Conservation (phyloP, 2,329 filamentous ascomycete species). For the Calonectria montana region DNA sequence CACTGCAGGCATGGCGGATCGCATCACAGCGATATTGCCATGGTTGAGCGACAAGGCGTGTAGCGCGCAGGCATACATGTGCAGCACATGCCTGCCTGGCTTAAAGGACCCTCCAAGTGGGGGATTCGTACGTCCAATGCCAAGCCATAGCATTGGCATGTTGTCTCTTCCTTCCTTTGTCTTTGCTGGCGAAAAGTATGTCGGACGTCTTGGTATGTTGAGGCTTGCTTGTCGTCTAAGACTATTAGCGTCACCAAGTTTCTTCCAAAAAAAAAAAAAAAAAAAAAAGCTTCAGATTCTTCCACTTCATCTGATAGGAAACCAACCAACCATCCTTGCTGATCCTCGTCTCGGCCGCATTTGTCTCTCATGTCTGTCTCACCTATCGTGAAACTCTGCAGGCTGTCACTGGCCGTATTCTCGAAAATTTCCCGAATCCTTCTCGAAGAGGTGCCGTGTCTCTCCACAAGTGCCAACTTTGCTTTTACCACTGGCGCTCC, state of each 20-base stretch:
- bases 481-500: not conserved
- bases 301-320: not conserved
- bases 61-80: not conserved
- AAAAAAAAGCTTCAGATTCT: not conserved
- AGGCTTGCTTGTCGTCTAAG: slow-evolving; percentile 4
- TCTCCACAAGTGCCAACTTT: not conserved
- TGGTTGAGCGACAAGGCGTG: not conserved
- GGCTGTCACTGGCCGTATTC: not conserved
- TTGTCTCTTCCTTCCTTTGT: not conserved
- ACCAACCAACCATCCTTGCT: not conserved
- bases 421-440: slow-evolving; percentile 9
- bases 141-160: not conserved
- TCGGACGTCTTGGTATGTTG: not conserved
- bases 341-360: not conserved
- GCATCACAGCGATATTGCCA: not conserved
- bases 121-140: not conserved
- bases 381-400: not conserved
- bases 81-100: not conserved
- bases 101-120: not conserved
- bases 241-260: not conserved
- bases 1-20: slow-evolving; percentile 4
- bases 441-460: slow-evolving; percentile 8
- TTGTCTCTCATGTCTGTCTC: not conserved
- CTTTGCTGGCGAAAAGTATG: slow-evolving; percentile 11
- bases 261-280: not conserved